Base-by-base conservation (phyloP, 2,329 filamentous ascomycete genomes). In the Raffaelea deltoideospora region DNA sequence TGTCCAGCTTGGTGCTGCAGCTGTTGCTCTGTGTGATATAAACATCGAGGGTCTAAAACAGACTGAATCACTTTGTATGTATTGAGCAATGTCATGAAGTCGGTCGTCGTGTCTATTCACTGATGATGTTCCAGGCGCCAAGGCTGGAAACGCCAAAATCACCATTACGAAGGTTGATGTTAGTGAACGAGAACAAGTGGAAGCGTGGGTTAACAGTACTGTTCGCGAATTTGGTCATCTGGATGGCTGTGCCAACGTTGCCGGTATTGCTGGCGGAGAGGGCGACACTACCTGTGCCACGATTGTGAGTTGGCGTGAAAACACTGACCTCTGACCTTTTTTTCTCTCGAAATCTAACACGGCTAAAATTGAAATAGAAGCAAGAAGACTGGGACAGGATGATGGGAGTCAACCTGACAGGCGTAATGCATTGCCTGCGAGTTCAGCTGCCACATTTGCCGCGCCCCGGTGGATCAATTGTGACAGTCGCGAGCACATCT, bases 401-500 rank as follows among this genome's bases (percentile, higher is more conserved):
- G 18, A 29, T 45, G 19, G 39, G 26, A 7, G 37, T 45, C 35
- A 45, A 45, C 34, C 15, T 39, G 5, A 43, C 37, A 1, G 43
- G 43, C 6, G 28, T 45, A 7, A 43, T 45, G 39, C 32, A 41
- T 32, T 41, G 43, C 35, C 33, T 45, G 31, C 40, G 40, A 14
- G 43, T 41, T 1, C 32, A 45, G 41, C 34, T 41, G 8, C 15
- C 23, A 19, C 22, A 36, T 3, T 63, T 67, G 39, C 45, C 46
- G 22, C 45, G 48, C 10, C 47, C 49, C 3, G 58, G 57, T 0
- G 39, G 39, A 31, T 61, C 59, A 44, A 61, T 65, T 33, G 61
- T 65, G 31, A 64, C 58, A 46, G 56, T 57, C 13, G 44, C 56
- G 11, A 58, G 54, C 40, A 52, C 60, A 21, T 54, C 56, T 17